A percentile compares a stretch with the other conserved stretches of the same genome.
Conservation (phyloP, 2,329 filamentous ascomycete species). For the Phialophora verrucosa region DNA sequence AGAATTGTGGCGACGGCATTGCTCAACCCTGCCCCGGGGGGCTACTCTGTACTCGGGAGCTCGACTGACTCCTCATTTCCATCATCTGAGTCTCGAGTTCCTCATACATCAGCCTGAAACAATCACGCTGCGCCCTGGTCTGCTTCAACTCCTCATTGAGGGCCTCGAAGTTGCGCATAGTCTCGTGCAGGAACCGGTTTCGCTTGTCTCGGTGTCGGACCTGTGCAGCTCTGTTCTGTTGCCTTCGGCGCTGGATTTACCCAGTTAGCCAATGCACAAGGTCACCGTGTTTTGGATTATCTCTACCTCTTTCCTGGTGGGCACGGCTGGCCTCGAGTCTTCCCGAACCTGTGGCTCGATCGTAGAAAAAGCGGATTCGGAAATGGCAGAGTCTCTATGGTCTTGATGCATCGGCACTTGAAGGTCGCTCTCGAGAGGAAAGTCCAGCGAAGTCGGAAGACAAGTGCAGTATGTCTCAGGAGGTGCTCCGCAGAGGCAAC, state of each 20-base stretch:
- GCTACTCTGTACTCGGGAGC: slow-evolving; percentile 5
- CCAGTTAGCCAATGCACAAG: slow-evolving; percentile 2
- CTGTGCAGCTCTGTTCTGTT: slow-evolving; percentile 20
- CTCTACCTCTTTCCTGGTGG: slow-evolving; percentile 21
- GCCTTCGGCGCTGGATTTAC: slow-evolving; percentile 13
- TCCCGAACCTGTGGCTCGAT: slow-evolving; percentile 6
- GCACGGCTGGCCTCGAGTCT: not conserved
- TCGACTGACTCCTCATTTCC: slow-evolving; percentile 1
- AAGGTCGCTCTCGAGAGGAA: not conserved
- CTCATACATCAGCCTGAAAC: slow-evolving; percentile 21
- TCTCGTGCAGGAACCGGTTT: slow-evolving; percentile 22
- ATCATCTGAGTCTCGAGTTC: slow-evolving; percentile 18
- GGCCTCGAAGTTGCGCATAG: slow-evolving; percentile 16
- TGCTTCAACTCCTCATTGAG: slow-evolving; percentile 20
- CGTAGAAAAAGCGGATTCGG: not conserved
- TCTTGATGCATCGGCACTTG: not conserved
- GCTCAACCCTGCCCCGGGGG: not conserved
- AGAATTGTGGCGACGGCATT: not conserved
- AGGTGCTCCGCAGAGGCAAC: slow-evolving; percentile 11
- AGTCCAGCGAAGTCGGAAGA: not conserved
- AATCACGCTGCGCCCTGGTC: slow-evolving; percentile 14
- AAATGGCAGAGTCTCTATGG: not conserved
- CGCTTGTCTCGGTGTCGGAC: slow-evolving; percentile 20
- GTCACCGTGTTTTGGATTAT: not conserved
- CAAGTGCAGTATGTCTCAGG: slow-evolving; percentile 8